Evolutionary conservation across 805 yeast species (phyloP).

Genomic region (Wickerhamomyces kurtzmanii): DNA sequence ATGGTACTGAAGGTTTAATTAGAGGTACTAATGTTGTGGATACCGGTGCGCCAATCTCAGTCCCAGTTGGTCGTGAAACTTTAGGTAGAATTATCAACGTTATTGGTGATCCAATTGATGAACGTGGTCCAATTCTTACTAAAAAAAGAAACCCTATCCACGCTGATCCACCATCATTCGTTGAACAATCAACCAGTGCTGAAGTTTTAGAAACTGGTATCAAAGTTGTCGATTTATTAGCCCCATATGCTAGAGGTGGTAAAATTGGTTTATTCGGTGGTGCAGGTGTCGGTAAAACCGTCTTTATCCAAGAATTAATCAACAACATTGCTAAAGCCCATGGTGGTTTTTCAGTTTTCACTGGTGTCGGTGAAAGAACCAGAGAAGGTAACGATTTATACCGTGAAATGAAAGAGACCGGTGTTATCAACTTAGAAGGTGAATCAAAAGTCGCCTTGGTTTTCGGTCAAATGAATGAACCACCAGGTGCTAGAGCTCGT

Average conservation of each 20-base stretch:
- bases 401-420: conserved; percentile 99
- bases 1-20: conserved; percentile 99
- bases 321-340: conserved; percentile 99
- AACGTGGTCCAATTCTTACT: conserved; percentile 96
- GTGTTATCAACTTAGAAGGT: conserved; percentile 99
- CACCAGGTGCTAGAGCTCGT: conserved; percentile 99
- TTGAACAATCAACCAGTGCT: conserved; percentile 95
- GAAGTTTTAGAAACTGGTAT: conserved; percentile 99
- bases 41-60: conserved; percentile 98
- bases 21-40: conserved; percentile 90
- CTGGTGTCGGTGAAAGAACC: conserved; percentile 99
- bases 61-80: conserved; percentile 99
- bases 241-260: conserved; percentile 99
- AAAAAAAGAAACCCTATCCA: conserved; percentile 96
- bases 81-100: conserved; percentile 98
- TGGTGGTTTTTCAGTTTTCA: conserved; percentile 99
- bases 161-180: conserved; percentile 94
- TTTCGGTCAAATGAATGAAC: conserved; percentile 99
- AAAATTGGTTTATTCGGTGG: conserved; percentile 99
- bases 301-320: conserved; percentile 97
- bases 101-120: conserved; percentile 99
- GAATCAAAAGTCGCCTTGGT: conserved; percentile 99
- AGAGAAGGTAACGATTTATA: conserved; percentile 99
- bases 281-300: conserved; percentile 99
- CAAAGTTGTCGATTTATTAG: conserved; percentile 97